Percentiles rank a stretch among this genome's conserved stretches.
phyloP scores from a whole-genome alignment of 306 rosid genomes.

The Castanospermum australe region DNA sequence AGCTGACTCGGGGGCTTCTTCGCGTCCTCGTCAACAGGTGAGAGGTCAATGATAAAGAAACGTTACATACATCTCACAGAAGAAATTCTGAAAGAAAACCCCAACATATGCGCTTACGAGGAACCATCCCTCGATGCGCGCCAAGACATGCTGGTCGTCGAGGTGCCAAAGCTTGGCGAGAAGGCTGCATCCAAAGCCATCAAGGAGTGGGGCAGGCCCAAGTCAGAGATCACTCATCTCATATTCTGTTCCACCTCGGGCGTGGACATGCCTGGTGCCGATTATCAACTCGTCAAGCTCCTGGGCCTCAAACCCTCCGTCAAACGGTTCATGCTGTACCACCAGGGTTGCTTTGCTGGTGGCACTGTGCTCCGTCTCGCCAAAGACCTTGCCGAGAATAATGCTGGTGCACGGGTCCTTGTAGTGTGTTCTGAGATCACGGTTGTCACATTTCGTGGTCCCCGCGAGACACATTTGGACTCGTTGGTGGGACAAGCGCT shows the following conservation, averaged over 20 bases:
- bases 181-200: constrained; percentile 44
- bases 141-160: constrained; percentile 33
- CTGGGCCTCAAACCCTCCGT: constrained; percentile 35
- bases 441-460: constrained; percentile 9
- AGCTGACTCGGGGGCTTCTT: neutral
- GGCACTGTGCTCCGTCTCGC: constrained; percentile 40
- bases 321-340: constrained; percentile 40
- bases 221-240: constrained; percentile 42
- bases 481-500: constrained; percentile 46
- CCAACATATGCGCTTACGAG: constrained; percentile 16
- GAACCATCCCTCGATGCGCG: constrained; percentile 36
- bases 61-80: constrained; percentile 30
- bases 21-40: constrained; percentile 12
- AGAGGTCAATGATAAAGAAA: constrained; percentile 34
- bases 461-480: constrained; percentile 28
- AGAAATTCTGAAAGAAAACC: constrained; percentile 32
- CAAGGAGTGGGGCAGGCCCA: constrained; percentile 44
- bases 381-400: constrained; percentile 40
- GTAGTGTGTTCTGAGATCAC: constrained; percentile 43
- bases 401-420: constrained; percentile 34
- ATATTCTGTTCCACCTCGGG: constrained; percentile 41
- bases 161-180: constrained; percentile 44
- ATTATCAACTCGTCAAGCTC: constrained; percentile 35
- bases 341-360: constrained; percentile 39
- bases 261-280: constrained; percentile 44